These are phyloP conservation scores for Prototheca stagnorum DNA, from an alignment of 163 green algal species.

Conservation along the genomic window DNA sequence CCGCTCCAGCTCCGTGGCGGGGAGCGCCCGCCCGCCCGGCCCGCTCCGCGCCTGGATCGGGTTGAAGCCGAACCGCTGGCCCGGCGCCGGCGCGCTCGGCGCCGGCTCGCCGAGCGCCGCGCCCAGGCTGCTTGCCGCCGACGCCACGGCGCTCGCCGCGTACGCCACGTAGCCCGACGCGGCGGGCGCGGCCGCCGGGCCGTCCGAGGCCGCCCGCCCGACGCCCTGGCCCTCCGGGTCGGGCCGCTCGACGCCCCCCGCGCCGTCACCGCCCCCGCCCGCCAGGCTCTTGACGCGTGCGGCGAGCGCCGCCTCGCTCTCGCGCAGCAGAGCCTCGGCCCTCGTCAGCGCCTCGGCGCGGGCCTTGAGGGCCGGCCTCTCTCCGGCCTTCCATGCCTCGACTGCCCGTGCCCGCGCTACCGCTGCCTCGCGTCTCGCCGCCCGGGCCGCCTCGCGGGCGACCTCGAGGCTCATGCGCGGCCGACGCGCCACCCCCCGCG, in stretches of 20 bases:
- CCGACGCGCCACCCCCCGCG: too few relatives aligned
- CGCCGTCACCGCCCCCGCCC: too few relatives aligned
- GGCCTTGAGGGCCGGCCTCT: conserved; percentile 17
- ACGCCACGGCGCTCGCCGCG: conserved; percentile 8
- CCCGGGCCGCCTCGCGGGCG: too few relatives aligned
- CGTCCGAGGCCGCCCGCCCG: too few relatives aligned
- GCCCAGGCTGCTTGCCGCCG: background rate
- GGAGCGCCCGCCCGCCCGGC: conserved; percentile 13
- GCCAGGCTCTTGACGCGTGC: too few relatives aligned
- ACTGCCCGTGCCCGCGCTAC: too few relatives aligned
- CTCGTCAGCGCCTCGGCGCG: conserved; percentile 8
- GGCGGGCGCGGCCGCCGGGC: too few relatives aligned
- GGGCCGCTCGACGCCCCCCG: too few relatives aligned
- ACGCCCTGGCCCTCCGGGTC: too few relatives aligned
- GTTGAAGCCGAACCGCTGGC: conserved; percentile 23
- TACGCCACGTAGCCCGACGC: conserved; percentile 8
- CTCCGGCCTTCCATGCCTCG: conserved; percentile 4
- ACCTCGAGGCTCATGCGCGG: too few relatives aligned
- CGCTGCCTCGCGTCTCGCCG: too few relatives aligned
- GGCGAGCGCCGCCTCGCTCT: too few relatives aligned
- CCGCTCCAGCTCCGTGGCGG: conserved; percentile 15
- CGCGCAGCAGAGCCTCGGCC: conserved; percentile 18
- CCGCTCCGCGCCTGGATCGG: conserved; percentile 20
- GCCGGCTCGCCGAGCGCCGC: background rate
- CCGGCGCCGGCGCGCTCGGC: conserved; percentile 7